Percentiles rank a stretch among this genome's conserved stretches.
phyloP scores from a whole-genome alignment of 2,329 filamentous ascomycete species.

The Aureobasidium sp. region DNA sequence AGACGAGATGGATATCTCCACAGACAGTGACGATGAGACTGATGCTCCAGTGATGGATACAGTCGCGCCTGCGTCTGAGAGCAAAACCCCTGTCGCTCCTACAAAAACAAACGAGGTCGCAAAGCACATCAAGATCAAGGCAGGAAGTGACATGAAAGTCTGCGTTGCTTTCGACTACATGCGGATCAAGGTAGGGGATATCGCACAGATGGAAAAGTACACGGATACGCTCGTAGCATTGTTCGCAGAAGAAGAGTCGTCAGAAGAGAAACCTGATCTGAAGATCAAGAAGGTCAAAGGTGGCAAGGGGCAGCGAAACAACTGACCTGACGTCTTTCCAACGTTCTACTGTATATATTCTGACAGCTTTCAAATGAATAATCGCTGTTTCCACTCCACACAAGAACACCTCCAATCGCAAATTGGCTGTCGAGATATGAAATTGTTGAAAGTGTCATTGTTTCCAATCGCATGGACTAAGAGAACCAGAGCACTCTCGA shows the following conservation, averaged over 20 bases:
- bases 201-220: conserved; percentile 57
- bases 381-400: background rate
- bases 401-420: background rate
- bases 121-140: conserved; percentile 25
- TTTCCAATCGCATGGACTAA: background rate
- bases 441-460: too few species aligned
- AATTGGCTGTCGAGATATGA: background rate
- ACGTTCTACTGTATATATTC: background rate
- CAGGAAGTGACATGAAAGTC: conserved; percentile 51
- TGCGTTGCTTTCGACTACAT: conserved; percentile 74
- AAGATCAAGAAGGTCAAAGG: background rate
- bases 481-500: background rate
- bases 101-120: conserved; percentile 20
- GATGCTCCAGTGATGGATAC: conserved; percentile 15
- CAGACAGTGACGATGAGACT: conserved; percentile 7
- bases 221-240: conserved; percentile 52
- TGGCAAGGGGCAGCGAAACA: conserved; percentile 9
- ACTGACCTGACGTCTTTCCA: background rate
- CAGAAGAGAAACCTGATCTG: conserved; percentile 16
- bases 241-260: conserved; percentile 39
- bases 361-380: background rate
- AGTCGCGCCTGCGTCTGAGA: conserved; percentile 6
- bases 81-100: background rate
- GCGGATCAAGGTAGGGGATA: conserved; percentile 62
- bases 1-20: conserved; percentile 20